Evolutionary conservation across 2,329 filamentous ascomycete genomes (phyloP), one percentile per base, ranked within the genome.

Genomic region (Pezizomycotina sp.): DNA sequence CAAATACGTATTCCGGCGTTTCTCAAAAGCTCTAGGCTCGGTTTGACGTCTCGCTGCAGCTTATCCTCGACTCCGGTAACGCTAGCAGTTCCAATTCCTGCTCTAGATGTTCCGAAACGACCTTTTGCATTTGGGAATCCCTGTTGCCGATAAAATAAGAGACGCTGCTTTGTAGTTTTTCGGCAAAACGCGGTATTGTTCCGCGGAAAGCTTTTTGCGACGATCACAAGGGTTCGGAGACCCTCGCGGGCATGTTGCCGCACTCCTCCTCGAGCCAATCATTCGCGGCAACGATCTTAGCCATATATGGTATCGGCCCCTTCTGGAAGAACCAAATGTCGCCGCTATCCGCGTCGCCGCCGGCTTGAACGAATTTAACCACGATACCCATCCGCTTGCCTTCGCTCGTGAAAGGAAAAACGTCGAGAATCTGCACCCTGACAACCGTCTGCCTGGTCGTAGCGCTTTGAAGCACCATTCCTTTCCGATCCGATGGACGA

Each of bases 321-420:
- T 98, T 98, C 53, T 98, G 84, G 54, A 86, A 95, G 60, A 98
- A 98, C 79, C 86, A 93, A 19, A 95, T 86, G 53, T 95, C 86
- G 9, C 78, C 74, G 29, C 65, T 64, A 5, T 55, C 49, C 1
- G 66, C 62, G 13, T 43, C 35, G 20, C 63, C 62, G 9, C 76
- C 69, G 6, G 36, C 25, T 9, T 44, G 39, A 18, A 74, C 65
- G 52, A 95, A 93, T 48, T 84, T 77, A 13, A 93, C 81, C 43
- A 98, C 76, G 41, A 98, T 86, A 6, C 91, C 89, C 89, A 98
- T 98, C 34, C 89, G 74, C 60, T 98, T 98, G 48, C 86, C 86
- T 48, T 95, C 89, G 0, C 84, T 93, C 0, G 89, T 98, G 55
- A 98, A 98, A 0, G 91, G 91, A 51, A 98, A 98, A 2, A 95